Evolutionary conservation across 495 filamentous ascomycete genomes (phyloP).

Genomic region (Ramalina intermedia): DNA sequence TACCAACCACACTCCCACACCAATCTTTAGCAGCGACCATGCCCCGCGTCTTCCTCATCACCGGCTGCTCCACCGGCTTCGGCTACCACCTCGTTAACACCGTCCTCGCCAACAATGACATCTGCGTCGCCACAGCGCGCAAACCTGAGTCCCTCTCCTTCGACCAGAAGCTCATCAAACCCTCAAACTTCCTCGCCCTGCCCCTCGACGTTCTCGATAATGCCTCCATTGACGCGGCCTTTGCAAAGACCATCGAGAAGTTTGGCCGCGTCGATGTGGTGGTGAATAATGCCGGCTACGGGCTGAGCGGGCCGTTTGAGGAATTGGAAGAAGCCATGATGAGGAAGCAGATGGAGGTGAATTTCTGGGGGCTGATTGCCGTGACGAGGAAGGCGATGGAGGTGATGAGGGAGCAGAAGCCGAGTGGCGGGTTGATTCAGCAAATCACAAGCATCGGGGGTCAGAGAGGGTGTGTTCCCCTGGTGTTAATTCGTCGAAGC

Average conservation of each 20-base stretch:
- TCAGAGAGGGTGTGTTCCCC: conserved; percentile 15
- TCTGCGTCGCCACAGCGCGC: conserved; percentile 26
- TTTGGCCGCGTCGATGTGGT: conserved; percentile 25
- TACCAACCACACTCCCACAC: neutral
- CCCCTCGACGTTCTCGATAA: conserved; percentile 19
- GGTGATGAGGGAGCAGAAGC: conserved; percentile 26
- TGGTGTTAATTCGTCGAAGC: too few relatives aligned
- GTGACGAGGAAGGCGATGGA: conserved; percentile 29
- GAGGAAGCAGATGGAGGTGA: conserved; percentile 14
- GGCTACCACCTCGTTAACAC: conserved; percentile 22
- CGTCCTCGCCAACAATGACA: conserved; percentile 24
- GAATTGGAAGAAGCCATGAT: conserved; percentile 10
- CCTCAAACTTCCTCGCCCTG: conserved; percentile 11
- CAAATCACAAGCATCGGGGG: conserved; percentile 31
- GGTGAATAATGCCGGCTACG: conserved; percentile 27
- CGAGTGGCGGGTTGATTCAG: conserved; percentile 27
- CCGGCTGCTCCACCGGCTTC: conserved; percentile 26
- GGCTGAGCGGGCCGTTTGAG: conserved; percentile 10
- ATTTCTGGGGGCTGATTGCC: conserved; percentile 15
- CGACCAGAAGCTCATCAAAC: conserved; percentile 1
- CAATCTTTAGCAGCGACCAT: neutral
- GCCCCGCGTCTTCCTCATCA: conserved; percentile 23
- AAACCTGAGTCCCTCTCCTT: conserved; percentile 19
- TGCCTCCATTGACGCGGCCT: conserved; percentile 15
- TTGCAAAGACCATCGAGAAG: conserved; percentile 15